Percentiles rank a stretch among this genome's conserved stretches.
Conservation (phyloP, 352 stramenopile species). For the Phytopythium helicoides region DNA sequence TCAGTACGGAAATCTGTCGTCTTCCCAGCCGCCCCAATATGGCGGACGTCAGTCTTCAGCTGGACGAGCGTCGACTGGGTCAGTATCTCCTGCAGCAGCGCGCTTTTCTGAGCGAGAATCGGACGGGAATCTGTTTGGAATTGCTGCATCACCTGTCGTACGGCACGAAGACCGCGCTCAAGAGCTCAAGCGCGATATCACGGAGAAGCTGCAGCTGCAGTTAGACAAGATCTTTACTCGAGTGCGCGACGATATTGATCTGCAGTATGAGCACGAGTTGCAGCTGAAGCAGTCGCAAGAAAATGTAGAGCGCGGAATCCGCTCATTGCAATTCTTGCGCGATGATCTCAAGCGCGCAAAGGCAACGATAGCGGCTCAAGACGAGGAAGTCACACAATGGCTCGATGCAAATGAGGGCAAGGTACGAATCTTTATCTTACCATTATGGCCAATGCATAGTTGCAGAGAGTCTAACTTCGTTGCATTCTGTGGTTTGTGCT, state of each 20-base stretch:
- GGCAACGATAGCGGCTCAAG: slow-evolving; percentile 50
- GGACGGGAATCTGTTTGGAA: slow-evolving; percentile 28
- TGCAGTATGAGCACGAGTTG: slow-evolving; percentile 85
- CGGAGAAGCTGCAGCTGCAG: slow-evolving; percentile 75
- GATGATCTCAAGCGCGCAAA: slow-evolving; percentile 60
- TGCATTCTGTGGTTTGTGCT: background rate
- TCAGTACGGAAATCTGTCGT: slow-evolving; percentile 24
- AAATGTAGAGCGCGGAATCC: slow-evolving; percentile 69
- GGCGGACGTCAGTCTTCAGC: background rate
- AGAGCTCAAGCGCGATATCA: slow-evolving; percentile 67
- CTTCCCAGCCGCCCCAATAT: slow-evolving; percentile 22
- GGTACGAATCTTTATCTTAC: slow-evolving; percentile 12
- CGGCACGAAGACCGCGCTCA: slow-evolving; percentile 41
- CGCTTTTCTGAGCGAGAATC: slow-evolving; percentile 8
- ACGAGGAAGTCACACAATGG: slow-evolving; percentile 60
- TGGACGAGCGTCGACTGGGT: slow-evolving; percentile 1
- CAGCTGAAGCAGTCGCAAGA: slow-evolving; percentile 79
- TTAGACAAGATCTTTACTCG: slow-evolving; percentile 77
- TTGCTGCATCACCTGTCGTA: background rate
- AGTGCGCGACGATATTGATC: slow-evolving; percentile 83
- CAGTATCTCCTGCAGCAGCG: slow-evolving; percentile 21
- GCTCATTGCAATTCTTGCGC: slow-evolving; percentile 69
- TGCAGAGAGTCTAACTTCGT: background rate
- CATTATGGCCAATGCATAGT: too few relatives aligned
- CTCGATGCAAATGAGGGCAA: slow-evolving; percentile 77